Evolutionary conservation across 768 basidiomycete species (phyloP).

Genomic region (Lentinus tigrinus): DNA sequence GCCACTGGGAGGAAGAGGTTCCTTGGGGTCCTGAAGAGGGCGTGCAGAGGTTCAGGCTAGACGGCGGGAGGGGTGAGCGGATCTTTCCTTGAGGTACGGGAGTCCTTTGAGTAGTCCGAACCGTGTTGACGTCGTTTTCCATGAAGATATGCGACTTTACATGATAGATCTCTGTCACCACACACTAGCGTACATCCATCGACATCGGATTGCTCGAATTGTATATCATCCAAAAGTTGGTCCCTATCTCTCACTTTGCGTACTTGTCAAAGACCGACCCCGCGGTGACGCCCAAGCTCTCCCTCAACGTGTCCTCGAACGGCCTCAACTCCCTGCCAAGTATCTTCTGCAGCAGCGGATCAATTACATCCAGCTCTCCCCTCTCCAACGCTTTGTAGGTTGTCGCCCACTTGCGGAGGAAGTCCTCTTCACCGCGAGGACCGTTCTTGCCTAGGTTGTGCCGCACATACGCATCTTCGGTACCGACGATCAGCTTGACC

Average conservation of each 20-base stretch:
- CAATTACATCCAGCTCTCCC: constrained; percentile 30
- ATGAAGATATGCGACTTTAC: background rate
- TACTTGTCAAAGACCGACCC: constrained; percentile 16
- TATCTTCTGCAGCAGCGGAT: constrained; percentile 27
- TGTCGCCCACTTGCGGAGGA: constrained; percentile 29
- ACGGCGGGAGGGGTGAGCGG: constrained; percentile 29
- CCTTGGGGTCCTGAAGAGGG: constrained; percentile 71
- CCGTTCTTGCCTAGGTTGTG: constrained; percentile 16
- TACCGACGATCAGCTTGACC: constrained; percentile 21
- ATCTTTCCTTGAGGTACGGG: constrained; percentile 3
- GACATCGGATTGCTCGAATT: no score
- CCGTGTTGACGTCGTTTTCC: background rate
- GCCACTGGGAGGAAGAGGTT: constrained; percentile 90
- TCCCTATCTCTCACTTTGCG: constrained; percentile 20
- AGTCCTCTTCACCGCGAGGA: constrained; percentile 23
- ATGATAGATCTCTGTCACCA: background rate
- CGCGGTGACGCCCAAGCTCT: constrained; percentile 11
- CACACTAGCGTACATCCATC: no score
- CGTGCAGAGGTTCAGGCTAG: constrained; percentile 38
- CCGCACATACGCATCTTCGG: constrained; percentile 28
- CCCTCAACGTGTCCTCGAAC: constrained; percentile 27
- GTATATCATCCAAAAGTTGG: no score
- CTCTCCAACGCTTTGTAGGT: constrained; percentile 29
- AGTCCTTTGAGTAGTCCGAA: background rate
- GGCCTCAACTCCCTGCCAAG: constrained; percentile 29